Evolutionary conservation across 176 grass and related monocot genomes (phyloP), one percentile per base, ranked within the genome.

Genomic region (Neostapfia colusana): DNA sequence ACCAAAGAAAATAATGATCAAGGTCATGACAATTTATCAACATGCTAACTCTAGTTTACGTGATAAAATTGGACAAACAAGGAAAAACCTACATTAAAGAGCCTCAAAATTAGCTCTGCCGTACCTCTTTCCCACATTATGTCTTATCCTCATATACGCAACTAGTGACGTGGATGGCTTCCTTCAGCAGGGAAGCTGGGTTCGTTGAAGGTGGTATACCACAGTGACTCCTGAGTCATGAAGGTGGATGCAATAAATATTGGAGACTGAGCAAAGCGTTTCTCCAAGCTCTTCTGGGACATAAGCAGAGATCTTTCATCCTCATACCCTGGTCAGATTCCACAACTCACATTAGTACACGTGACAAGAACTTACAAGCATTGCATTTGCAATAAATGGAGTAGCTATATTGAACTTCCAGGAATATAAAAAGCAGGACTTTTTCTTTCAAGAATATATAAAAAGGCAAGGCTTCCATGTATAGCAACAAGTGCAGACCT

Each of bases 61-160:
- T 57, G 61, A 53, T 24, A 31, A 61, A 50, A 14, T 60, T 65
- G 36, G 14, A 65, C 12, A 72, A 80, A 80, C 8, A 73, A 84
- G 50, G 42, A n/a, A 18, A 10, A 2, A 6, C 81, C 46, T 59
- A 84, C 46, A 60, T 37, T 35, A 23, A 75, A 81, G 57, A 54
- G 21, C n/a, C 46, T 25, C 27, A 12, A 39, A 80, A 53, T 25
- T 25, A 64, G 24, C 31, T 55, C 5, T 16, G 59, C 31, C 34
- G 67, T 31, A 97, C 93, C 93, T 97, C 88, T 90, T 91, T 93
- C 4, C 93, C 90, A 90, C 93, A 97, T 75, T 88, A 88, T n/a
- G 93, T 93, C 69, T 93, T 97, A 78, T 97, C 93, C 83, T 97
- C 93, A 23, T 90, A 97, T 16, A 86, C 93, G 84, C 90, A 97